Percentiles rank a stretch among this genome's conserved stretches.
phyloP scores from a whole-genome alignment of 345 rosid genomes.

The Geranium rotundifolium region DNA sequence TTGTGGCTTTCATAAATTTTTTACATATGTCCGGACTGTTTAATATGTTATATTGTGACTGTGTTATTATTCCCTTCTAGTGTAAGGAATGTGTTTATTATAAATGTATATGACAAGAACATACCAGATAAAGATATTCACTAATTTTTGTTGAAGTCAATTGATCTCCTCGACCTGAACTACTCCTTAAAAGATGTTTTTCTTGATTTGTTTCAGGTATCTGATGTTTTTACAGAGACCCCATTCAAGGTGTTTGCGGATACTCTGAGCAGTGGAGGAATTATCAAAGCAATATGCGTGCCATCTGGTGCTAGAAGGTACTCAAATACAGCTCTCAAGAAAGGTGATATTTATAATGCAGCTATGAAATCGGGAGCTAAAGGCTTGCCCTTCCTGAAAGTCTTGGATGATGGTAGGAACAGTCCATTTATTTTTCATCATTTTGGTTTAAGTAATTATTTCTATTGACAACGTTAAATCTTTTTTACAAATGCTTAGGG shows the following conservation, averaged over 20 bases:
- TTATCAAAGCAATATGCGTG: conserved; percentile 64
- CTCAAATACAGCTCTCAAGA: conserved; percentile 84
- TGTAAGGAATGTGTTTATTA: too few relatives aligned
- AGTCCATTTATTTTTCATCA: conserved; percentile 1
- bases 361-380: conserved; percentile 93
- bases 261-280: conserved; percentile 57
- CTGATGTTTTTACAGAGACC: conserved; percentile 52
- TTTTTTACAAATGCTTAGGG: conserved; percentile 17
- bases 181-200: neutral
- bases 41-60: too few relatives aligned
- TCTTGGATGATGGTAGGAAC: conserved; percentile 66
- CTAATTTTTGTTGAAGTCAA: too few relatives aligned
- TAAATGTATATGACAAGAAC: too few relatives aligned
- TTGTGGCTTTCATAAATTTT: too few relatives aligned
- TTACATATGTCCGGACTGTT: too few relatives aligned
- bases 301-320: conserved; percentile 64
- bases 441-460: neutral
- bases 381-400: conserved; percentile 91
- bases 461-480: conserved; percentile 2
- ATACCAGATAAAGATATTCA: too few relatives aligned
- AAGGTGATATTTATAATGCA: conserved; percentile 76
- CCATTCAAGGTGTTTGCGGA: conserved; percentile 73
- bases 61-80: too few relatives aligned
- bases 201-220: conserved; percentile 41
- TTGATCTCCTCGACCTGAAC: too few relatives aligned